phyloP scores from a whole-genome alignment of 768 basidiomycete species.

The Paxillus ammoniavirescens region DNA sequence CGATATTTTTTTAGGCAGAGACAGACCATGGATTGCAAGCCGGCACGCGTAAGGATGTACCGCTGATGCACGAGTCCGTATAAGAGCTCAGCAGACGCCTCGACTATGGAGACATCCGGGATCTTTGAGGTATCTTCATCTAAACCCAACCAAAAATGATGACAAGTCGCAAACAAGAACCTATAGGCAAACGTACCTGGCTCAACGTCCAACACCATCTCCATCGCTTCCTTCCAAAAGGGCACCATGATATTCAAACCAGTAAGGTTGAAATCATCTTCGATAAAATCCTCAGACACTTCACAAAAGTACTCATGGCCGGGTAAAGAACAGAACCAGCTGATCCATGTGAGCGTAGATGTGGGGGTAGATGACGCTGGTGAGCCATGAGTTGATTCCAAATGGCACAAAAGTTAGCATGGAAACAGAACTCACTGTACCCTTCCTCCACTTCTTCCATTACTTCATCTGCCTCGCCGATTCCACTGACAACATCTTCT shows the following conservation, averaged over 20 bases:
- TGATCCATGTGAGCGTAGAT: constrained; percentile 92
- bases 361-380: constrained; percentile 87
- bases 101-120: constrained; percentile 97
- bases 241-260: constrained; percentile 95
- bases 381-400: constrained; percentile 12
- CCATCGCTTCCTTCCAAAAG: constrained; percentile 99
- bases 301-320: constrained; percentile 99
- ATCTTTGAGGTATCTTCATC: constrained; percentile 95
- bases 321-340: constrained; percentile 93
- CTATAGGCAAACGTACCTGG: constrained; percentile 64
- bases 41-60: constrained; percentile 92
- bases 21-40: constrained; percentile 89
- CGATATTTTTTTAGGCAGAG: constrained; percentile 6
- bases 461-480: constrained; percentile 67
- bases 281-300: constrained; percentile 98
- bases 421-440: constrained; percentile 62
- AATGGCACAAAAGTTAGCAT: constrained; percentile 5
- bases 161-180: constrained; percentile 8
- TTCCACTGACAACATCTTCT: constrained; percentile 59
- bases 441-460: constrained; percentile 73
- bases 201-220: constrained; percentile 99
- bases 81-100: constrained; percentile 94
- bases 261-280: constrained; percentile 98
- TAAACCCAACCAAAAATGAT: constrained; percentile 26
- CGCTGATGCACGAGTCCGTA: constrained; percentile 98